phyloP scores from a whole-genome alignment of 176 grass and related monocot species.

The Carex cristatella region DNA sequence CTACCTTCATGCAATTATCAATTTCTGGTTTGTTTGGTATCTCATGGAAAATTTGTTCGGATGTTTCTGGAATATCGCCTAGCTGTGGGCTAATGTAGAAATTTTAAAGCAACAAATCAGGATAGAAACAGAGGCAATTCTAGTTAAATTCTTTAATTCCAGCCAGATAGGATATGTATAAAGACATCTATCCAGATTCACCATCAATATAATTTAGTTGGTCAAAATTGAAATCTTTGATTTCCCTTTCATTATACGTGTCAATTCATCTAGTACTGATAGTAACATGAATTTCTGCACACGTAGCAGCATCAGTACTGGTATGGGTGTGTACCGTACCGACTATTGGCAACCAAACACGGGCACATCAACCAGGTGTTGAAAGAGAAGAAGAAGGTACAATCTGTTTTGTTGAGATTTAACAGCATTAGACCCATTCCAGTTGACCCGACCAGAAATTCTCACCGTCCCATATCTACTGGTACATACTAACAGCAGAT shows the following conservation, averaged over 20 bases:
- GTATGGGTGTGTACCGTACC: not conserved
- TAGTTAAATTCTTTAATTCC: not conserved
- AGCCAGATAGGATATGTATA: not conserved
- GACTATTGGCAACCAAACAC: too few relatives aligned
- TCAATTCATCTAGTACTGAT: not conserved
- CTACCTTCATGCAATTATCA: not conserved
- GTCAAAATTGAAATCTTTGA: not conserved
- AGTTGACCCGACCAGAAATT: not conserved
- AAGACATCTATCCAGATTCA: not conserved
- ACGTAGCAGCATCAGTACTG: not conserved
- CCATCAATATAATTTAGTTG: not conserved
- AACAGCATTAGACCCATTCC: not conserved
- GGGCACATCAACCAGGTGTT: too few relatives aligned
- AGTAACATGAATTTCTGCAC: not conserved
- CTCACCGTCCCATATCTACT: not conserved
- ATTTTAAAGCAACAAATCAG: not conserved
- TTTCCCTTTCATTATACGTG: not conserved
- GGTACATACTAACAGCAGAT: not conserved
- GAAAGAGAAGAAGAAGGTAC: not conserved
- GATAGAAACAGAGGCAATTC: not conserved
- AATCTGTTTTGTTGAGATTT: not conserved
- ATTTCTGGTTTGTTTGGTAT: not conserved
- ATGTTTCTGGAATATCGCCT: conserved; percentile 3
- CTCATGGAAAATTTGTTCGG: not conserved
- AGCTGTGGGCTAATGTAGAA: not conserved